Conservation (phyloP, 306 rosid species). For the Astragalus glycyphyllos region DNA sequence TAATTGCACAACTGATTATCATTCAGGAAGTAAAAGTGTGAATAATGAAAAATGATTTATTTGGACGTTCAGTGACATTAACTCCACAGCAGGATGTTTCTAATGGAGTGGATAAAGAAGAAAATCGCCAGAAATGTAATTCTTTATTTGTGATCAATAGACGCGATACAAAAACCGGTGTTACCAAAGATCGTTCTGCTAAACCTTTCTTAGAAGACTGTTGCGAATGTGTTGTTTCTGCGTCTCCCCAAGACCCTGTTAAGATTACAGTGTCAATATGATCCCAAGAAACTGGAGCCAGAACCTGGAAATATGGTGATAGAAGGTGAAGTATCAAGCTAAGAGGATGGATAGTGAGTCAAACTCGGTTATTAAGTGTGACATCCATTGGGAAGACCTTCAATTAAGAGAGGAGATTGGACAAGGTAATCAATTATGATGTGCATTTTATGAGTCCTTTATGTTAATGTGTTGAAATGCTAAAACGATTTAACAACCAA, state of each 20-base stretch:
- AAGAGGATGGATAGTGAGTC: slow-evolving; percentile 59
- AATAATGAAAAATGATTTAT: slow-evolving; percentile 36
- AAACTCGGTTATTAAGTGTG: slow-evolving; percentile 51
- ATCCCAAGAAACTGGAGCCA: slow-evolving; percentile 45
- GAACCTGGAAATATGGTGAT: slow-evolving; percentile 46
- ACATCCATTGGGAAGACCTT: slow-evolving; percentile 71
- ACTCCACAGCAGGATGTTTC: slow-evolving; percentile 18
- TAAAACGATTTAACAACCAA: too few relatives aligned
- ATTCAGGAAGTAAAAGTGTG: slow-evolving; percentile 45
- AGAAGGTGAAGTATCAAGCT: slow-evolving; percentile 57
- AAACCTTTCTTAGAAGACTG: slow-evolving; percentile 47
- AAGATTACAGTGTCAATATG: slow-evolving; percentile 34
- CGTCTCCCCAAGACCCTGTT: slow-evolving; percentile 39
- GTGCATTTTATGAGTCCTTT: slow-evolving; percentile 24
- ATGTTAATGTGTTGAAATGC: slow-evolving; percentile 35
- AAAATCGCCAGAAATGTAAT: slow-evolving; percentile 22
- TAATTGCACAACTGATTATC: slow-evolving; percentile 38
- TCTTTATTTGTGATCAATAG: slow-evolving; percentile 32
- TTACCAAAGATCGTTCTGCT: slow-evolving; percentile 40
- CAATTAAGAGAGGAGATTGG: slow-evolving; percentile 71
- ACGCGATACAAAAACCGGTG: slow-evolving; percentile 38
- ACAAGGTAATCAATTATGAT: slow-evolving; percentile 60
- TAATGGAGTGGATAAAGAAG: slow-evolving; percentile 45
- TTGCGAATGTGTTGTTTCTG: slow-evolving; percentile 43
- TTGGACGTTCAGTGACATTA: slow-evolving; percentile 42